These are phyloP conservation scores for Hypsizygus marmoreus DNA, from an alignment of 768 basidiomycete genomes.

Conservation along the genomic window DNA sequence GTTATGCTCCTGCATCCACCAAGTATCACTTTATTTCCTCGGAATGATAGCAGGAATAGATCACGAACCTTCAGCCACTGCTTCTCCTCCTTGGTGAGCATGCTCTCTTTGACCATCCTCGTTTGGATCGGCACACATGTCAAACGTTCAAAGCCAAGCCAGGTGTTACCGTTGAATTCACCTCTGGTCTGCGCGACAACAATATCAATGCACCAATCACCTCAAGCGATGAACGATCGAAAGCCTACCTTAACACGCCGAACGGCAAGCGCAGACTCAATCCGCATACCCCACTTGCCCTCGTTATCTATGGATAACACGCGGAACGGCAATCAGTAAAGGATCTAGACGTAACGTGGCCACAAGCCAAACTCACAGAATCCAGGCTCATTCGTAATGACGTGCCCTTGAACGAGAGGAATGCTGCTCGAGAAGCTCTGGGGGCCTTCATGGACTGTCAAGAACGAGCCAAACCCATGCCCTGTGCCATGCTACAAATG, in stretches of 20 bases:
- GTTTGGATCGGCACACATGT: constrained; percentile 95
- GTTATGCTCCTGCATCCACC: constrained; percentile 68
- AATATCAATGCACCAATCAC: not conserved
- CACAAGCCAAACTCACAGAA: constrained; percentile 61
- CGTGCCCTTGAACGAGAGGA: constrained; percentile 80
- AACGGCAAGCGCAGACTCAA: constrained; percentile 85
- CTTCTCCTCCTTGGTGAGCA: constrained; percentile 86
- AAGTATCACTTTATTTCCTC: constrained; percentile 1
- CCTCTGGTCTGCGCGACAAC: constrained; percentile 71
- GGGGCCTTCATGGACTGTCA: constrained; percentile 85
- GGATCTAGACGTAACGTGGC: constrained; percentile 13
- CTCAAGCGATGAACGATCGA: not conserved
- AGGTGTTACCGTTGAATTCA: constrained; percentile 70
- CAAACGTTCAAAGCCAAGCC: constrained; percentile 90
- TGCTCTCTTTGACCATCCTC: constrained; percentile 78
- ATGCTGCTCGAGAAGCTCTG: constrained; percentile 73
- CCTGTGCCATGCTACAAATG: constrained; percentile 80
- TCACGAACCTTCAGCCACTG: constrained; percentile 75
- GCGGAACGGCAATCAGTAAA: constrained; percentile 7
- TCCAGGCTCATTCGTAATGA: constrained; percentile 94
- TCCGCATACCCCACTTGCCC: constrained; percentile 86
- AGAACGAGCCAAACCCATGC: constrained; percentile 86
- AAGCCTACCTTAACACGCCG: constrained; percentile 54
- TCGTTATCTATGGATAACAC: constrained; percentile 56
- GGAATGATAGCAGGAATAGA: constrained; percentile 8